Evolutionary conservation across 1,284 basidiomycete genomes (phyloP), one percentile per base, ranked within the genome.

Genomic region (Moesziomyces sp.): DNA sequence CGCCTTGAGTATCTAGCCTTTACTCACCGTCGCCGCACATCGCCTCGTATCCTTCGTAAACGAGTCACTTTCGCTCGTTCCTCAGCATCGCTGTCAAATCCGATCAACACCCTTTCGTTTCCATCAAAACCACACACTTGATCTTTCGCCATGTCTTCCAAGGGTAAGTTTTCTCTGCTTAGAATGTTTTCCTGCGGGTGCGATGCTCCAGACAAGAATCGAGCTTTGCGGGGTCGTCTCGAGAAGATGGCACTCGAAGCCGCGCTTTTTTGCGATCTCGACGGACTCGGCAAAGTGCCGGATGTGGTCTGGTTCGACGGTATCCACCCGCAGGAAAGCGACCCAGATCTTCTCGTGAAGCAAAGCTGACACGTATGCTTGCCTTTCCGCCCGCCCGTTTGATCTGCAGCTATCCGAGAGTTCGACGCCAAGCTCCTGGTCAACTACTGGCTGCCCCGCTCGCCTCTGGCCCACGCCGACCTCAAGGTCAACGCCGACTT

Each of bases 361-460:
- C 18, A 21, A 44, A 21, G 30, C 48, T 53, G 51, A 50, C 50
- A 11, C 19, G 11, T 46, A 40, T 40, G 18, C 19, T 45, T 5
- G 19, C 23, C 30, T 19, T n/a, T 18, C 16, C 23, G 7, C 42
- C 46, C 49, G 24, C 30, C 35, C 11, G 7, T 5, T 23, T 35
- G 5, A 14, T 30, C 5, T 5, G 24, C 69, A 81, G 81, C 81
- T 42, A 83, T 83, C 48, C 80, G 77, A 60, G 81, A 83, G 63
- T 81, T 82, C 46, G 81, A 83, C 49, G 82, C 82, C 71, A 83
- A 83, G 74, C 80, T 83, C 57, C 71, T 83, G 60, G 74, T 83
- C 68, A 83, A 83, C 76, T 83, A 83, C 78, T 83, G 81, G 81
- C 70, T 83, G 52, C 77, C 82, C 52, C 74, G 82, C 16, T 69